A percentile compares a stretch with the other conserved stretches of the same genome.
Conservation (phyloP, 1,139 yeast species). For the Diutina mesorugosa region DNA sequence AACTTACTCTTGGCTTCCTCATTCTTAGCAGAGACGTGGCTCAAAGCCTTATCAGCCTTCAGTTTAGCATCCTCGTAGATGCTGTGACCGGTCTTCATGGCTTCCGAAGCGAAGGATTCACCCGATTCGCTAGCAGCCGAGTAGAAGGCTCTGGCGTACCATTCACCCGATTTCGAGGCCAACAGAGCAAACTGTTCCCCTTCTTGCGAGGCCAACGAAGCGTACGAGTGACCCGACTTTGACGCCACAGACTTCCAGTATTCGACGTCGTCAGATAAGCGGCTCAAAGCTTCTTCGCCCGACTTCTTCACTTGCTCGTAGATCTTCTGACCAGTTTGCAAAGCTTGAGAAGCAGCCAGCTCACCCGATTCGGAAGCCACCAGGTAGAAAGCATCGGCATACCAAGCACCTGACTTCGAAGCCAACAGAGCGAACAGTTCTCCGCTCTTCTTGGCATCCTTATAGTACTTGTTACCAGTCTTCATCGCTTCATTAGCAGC, state of each 20-base stretch:
- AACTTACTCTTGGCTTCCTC: conserved; percentile 5
- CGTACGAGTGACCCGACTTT: background rate
- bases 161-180: background rate
- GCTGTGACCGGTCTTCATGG: background rate
- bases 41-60: conserved; percentile 5
- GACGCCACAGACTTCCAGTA: background rate
- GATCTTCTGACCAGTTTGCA: background rate
- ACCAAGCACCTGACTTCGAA: background rate
- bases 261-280: background rate
- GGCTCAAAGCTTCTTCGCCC: conserved; percentile 4
- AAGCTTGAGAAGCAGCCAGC: background rate
- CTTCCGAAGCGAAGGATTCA: background rate
- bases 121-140: background rate
- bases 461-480: background rate
- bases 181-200: background rate
- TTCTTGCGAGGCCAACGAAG: background rate
- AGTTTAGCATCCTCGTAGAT: conserved; percentile 2
- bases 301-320: conserved; percentile 3
- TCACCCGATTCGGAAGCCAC: background rate
- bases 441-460: conserved; percentile 2
- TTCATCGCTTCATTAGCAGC: background rate
- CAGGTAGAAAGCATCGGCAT: background rate
- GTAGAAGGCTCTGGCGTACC: background rate
- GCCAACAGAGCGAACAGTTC: background rate
- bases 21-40: conserved; percentile 3